Base-by-base conservation (phyloP, 306 rosid species). In the Mimosa pudica region DNA sequence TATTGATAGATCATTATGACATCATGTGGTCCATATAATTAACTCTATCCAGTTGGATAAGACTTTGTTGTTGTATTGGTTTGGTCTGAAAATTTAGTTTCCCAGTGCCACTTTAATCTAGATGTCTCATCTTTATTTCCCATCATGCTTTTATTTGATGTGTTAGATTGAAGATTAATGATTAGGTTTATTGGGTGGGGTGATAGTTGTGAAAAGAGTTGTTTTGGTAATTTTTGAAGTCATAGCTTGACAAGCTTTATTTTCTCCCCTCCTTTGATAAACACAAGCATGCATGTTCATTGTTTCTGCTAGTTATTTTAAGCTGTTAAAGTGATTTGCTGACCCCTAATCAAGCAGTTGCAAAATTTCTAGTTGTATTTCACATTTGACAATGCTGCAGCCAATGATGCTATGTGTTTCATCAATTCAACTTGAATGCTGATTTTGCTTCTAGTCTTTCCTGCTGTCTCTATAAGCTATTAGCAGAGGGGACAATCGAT, bases 71-170 rank as follows among this genome's bases (percentile, higher is more conserved):
- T 57, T 57, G 18, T 8, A 2, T 3, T 24, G 65, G 61, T n/a
- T 9, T 20, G 35, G 35, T 58, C 6, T 20, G 35, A 58, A 58
- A 18, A 18, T 57, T 57, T 57, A 33, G 42, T 16, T 10, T 48
- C 45, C 76, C 32, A 14, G 24, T 35, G 0, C 67, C 36, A 46
- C 36, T 48, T 70, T 60, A 42, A 38, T 69, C 70, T 48, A 8
- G 49, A 57, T 68, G 46, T 74, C 42, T 81, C 47, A 45, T 49
- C 48, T 68, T 55, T 66, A 44, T 66, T 44, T 73, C 69, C 75
- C 7, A 11, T 35, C 52, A 55, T 32, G 33, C 79, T 45, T 24
- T 58, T 71, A 8, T 47, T 38, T 68, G 71, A 74, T 47, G 13
- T 20, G 65, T 17, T 55, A 10, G 18, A 18, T 75, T 20, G 36